Base-by-base conservation (phyloP, 306 rosid genomes). In the Trifolium pratense region DNA sequence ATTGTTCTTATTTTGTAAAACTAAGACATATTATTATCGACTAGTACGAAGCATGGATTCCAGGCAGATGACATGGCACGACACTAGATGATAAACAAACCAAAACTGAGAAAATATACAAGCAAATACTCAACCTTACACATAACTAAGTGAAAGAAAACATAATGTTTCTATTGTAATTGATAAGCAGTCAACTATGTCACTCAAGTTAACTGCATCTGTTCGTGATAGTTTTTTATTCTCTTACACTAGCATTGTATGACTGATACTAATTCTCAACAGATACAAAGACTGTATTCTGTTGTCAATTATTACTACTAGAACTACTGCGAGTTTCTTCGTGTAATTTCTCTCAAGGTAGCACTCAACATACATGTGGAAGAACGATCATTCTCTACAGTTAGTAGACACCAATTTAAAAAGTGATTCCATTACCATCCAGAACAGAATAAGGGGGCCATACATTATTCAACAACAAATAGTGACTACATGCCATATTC, bases 171-270 rank as follows among this genome's bases (percentile, higher is more conserved):
- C n/a, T n/a, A n/a, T n/a, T n/a, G n/a, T n/a, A n/a, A n/a, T n/a
- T n/a, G n/a, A n/a, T n/a, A n/a, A n/a, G n/a, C n/a, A n/a, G n/a
- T n/a, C n/a, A n/a, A n/a, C n/a, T n/a, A n/a, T n/a, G n/a, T n/a
- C n/a, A n/a, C n/a, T n/a, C n/a, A n/a, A 77, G 65, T 77, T 37
- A 70, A 37, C 57, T 21, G 20, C 77, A 17, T 39, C 45, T 39
- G 66, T n/a, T 59, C 1, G 25, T 51, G 23, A 37, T 64, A 5
- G 17, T 34, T 53, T 45, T n/a, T 20, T 4, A 55, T 12, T 16
- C 62, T 48, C 62, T 31, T 31, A 46, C 6, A n/a, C 10, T 18
- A 26, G 16, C 68, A 62, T 21, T 55, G 60, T 20, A 55, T 20
- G 60, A 46, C 18, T 5, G 53, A 21, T 21, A 21, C 15, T 20